phyloP scores from a whole-genome alignment of 2,329 filamentous ascomycete species.

The Pseudocercospora crystallina region DNA sequence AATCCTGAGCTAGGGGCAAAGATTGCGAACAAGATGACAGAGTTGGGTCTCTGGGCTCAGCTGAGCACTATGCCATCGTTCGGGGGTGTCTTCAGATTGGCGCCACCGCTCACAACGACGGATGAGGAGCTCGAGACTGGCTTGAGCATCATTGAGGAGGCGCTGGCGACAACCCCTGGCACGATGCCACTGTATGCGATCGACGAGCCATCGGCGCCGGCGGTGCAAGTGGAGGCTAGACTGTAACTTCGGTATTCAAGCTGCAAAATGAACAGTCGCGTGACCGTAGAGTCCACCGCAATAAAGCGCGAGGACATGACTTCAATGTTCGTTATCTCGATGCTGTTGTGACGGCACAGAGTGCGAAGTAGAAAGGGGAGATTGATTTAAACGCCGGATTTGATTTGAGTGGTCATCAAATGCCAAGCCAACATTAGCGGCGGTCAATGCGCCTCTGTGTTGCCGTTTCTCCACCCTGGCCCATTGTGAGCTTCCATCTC shows the following conservation, averaged over 20 bases:
- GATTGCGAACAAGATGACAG: slow-evolving; percentile 26
- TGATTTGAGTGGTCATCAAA: too few species aligned
- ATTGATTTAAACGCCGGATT: too few species aligned
- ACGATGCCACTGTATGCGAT: slow-evolving; percentile 33
- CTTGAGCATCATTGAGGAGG: slow-evolving; percentile 57
- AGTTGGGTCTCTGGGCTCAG: slow-evolving; percentile 30
- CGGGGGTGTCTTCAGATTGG: slow-evolving; percentile 32
- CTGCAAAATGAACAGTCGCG: too few species aligned
- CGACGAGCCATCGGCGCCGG: not conserved
- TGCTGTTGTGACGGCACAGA: too few species aligned
- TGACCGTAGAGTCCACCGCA: too few species aligned
- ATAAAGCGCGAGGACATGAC: too few species aligned
- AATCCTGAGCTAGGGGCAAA: slow-evolving; percentile 28
- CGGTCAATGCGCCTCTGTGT: too few species aligned
- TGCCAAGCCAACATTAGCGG: too few species aligned
- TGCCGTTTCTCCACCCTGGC: too few species aligned
- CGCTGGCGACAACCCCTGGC: slow-evolving; percentile 53
- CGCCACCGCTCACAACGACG: slow-evolving; percentile 32
- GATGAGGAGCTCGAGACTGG: slow-evolving; percentile 45
- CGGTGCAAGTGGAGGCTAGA: slow-evolving; percentile 3
- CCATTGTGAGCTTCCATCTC: too few species aligned
- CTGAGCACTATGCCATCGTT: slow-evolving; percentile 30
- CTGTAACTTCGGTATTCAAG: not conserved
- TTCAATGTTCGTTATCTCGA: too few species aligned
- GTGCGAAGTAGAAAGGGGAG: too few species aligned